phyloP scores from a whole-genome alignment of 192 early-diverging fungal species.

The Oehlia diaphana region DNA sequence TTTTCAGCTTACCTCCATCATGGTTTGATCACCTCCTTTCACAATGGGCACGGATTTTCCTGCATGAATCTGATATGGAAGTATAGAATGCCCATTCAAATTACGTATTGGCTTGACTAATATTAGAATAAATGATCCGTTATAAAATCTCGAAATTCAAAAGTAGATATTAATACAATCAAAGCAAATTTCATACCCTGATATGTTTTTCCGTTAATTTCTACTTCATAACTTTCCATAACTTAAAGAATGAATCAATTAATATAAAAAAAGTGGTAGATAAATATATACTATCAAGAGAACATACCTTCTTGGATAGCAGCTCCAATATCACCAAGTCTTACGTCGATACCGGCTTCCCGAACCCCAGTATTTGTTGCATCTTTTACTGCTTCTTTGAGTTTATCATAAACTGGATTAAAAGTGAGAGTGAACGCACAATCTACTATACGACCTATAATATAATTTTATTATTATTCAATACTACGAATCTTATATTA shows the following conservation, averaged over 20 bases:
- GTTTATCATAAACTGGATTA: constrained; percentile 84
- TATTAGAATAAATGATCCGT: neutral
- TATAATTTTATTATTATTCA: neutral
- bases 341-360: constrained; percentile 96
- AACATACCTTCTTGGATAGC: constrained; percentile 78
- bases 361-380: constrained; percentile 95
- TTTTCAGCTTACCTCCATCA: constrained; percentile 71
- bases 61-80: constrained; percentile 86
- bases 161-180: neutral
- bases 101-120: constrained; percentile 92
- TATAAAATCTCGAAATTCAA: neutral
- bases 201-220: constrained; percentile 88
- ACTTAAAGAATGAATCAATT: constrained; percentile 38
- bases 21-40: constrained; percentile 78
- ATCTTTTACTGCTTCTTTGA: constrained; percentile 87
- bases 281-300: neutral
- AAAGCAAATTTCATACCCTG: constrained; percentile 48
- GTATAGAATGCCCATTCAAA: constrained; percentile 95
- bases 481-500: neutral
- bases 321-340: constrained; percentile 92
- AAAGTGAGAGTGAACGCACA: constrained; percentile 93
- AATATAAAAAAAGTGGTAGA: neutral
- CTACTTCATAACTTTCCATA: constrained; percentile 98
- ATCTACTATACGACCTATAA: constrained; percentile 85
- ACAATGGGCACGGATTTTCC: constrained; percentile 97